A percentile compares a stretch with the other conserved stretches of the same genome.
phyloP scores from a whole-genome alignment of 768 basidiomycete genomes.

The Xerocomus brunneocitrinus region DNA sequence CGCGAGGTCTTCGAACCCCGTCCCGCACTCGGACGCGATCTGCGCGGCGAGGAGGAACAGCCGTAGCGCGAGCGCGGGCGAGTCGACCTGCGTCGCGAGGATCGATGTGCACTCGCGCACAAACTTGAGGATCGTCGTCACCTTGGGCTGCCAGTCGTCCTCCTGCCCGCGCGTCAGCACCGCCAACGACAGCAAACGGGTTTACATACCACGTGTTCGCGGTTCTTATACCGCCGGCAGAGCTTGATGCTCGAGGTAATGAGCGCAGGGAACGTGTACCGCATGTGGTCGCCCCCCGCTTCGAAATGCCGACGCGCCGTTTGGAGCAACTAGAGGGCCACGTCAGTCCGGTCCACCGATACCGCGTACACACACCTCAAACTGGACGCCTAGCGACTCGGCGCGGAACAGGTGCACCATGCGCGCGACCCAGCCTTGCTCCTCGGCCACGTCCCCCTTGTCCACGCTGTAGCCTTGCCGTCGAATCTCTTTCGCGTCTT shows the following conservation, averaged over 20 bases:
- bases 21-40: slow-evolving; percentile 88
- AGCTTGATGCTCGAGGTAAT: slow-evolving; percentile 92
- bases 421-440: slow-evolving; percentile 97
- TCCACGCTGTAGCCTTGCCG: slow-evolving; percentile 63
- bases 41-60: slow-evolving; percentile 95
- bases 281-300: slow-evolving; percentile 90
- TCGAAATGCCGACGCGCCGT: slow-evolving; percentile 87
- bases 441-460: slow-evolving; percentile 91
- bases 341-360: background rate
- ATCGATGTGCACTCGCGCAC: slow-evolving; percentile 90
- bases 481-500: slow-evolving; percentile 41
- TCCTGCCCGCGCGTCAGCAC: slow-evolving; percentile 46
- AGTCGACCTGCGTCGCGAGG: slow-evolving; percentile 89
- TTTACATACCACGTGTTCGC: slow-evolving; percentile 58
- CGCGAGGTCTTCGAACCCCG: slow-evolving; percentile 91
- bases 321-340: slow-evolving; percentile 67
- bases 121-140: slow-evolving; percentile 89
- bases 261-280: slow-evolving; percentile 94
- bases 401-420: slow-evolving; percentile 96
- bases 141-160: slow-evolving; percentile 80
- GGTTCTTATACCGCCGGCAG: slow-evolving; percentile 84
- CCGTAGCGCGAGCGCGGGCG: slow-evolving; percentile 86
- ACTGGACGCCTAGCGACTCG: slow-evolving; percentile 83
- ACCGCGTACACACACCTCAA: slow-evolving; percentile 54
- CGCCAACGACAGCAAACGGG: background rate